Evolutionary conservation across 345 rosid genomes (phyloP).

Genomic region (Erucastrum elatum): DNA sequence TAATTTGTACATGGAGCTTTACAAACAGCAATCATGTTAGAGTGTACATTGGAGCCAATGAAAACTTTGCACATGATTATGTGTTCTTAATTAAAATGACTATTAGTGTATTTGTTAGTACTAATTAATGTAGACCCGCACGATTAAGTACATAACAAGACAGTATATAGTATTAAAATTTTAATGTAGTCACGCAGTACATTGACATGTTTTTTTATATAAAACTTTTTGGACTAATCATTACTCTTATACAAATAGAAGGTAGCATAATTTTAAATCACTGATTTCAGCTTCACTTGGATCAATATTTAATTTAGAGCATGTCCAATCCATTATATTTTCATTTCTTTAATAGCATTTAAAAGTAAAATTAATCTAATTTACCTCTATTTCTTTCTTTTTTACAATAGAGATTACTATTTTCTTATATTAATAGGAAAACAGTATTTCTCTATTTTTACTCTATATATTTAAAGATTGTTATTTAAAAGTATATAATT

Average conservation of each 20-base stretch:
- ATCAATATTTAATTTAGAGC: not conserved
- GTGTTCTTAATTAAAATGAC: not conserved
- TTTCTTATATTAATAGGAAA: no score
- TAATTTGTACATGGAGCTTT: not conserved
- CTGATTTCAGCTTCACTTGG: not conserved
- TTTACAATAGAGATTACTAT: no score
- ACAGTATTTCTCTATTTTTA: no score
- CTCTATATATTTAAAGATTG: no score
- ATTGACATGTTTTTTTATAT: no score
- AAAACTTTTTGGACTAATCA: no score
- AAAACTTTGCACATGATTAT: not conserved
- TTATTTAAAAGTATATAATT: no score
- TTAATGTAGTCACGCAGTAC: no score
- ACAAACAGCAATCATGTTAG: not conserved
- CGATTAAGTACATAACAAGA: not conserved
- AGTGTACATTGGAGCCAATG: slow-evolving; percentile 1
- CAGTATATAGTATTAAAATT: not conserved
- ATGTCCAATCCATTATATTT: no score
- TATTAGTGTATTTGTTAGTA: not conserved
- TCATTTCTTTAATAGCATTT: no score
- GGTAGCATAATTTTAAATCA: not conserved
- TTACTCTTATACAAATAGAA: not conserved
- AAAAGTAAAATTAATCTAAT: no score
- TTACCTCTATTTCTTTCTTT: no score
- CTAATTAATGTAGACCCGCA: not conserved